These are phyloP conservation scores for Alisma plantagoaquatica DNA, from an alignment of 106 monocot species.

Conservation along the genomic window DNA sequence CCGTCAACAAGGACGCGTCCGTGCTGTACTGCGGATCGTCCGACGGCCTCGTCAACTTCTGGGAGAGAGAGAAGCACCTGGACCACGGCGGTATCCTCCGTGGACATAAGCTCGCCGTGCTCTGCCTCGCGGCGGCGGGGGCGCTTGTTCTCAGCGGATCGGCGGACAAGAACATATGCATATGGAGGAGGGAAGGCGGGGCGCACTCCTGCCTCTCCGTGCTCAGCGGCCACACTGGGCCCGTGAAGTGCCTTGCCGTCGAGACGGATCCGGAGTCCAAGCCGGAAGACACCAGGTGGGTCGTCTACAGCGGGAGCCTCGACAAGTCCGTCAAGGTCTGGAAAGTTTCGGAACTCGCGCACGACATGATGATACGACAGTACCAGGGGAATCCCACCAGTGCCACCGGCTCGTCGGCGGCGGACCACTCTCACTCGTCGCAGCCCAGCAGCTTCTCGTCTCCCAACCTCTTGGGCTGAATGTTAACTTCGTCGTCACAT, in stretches of 20 bases:
- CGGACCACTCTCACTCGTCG: too few species aligned
- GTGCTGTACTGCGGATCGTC: slow-evolving; percentile 60
- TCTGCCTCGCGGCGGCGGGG: slow-evolving; percentile 41
- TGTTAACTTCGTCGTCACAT: too few species aligned
- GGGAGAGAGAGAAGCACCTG: slow-evolving; percentile 26
- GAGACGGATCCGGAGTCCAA: slow-evolving; percentile 19
- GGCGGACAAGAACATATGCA: slow-evolving; percentile 54
- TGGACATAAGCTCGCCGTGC: slow-evolving; percentile 48
- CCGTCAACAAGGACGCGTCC: slow-evolving; percentile 20
- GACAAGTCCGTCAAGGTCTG: slow-evolving; percentile 56
- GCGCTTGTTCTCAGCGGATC: slow-evolving; percentile 50
- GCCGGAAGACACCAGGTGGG: slow-evolving; percentile 9
- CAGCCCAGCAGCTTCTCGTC: too few species aligned
- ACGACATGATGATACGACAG: too few species aligned
- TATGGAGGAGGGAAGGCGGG: slow-evolving; percentile 53
- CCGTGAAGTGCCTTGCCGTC: slow-evolving; percentile 40
- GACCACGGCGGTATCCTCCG: slow-evolving; percentile 37
- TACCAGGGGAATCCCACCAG: too few species aligned
- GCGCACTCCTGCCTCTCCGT: slow-evolving; percentile 44
- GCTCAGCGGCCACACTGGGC: slow-evolving; percentile 38
- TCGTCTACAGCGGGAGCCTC: slow-evolving; percentile 52
- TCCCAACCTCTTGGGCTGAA: too few species aligned
- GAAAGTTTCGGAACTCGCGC: too few species aligned
- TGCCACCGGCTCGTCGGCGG: too few species aligned
- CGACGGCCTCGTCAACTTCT: slow-evolving; percentile 46